phyloP scores from a whole-genome alignment of 805 yeast species.

The Starmerella potacharoeniae region DNA sequence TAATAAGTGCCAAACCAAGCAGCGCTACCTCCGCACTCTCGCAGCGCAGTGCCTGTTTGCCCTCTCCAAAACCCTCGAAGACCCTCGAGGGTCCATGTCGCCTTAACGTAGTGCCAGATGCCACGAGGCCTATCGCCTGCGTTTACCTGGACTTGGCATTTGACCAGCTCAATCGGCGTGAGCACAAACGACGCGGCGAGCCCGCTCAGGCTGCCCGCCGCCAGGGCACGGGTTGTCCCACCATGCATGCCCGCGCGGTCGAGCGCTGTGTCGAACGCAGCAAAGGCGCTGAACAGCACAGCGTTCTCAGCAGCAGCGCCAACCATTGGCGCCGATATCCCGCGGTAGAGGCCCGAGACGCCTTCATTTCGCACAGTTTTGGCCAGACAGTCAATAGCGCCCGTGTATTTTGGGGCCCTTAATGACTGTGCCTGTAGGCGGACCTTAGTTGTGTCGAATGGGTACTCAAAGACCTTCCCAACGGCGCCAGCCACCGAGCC shows the following conservation, averaged over 20 bases:
- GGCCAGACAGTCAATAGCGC: slow-evolving; percentile 55
- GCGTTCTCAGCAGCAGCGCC: slow-evolving; percentile 92
- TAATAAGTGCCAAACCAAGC: slow-evolving; percentile 93
- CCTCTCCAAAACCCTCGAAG: slow-evolving; percentile 77
- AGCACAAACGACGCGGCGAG: slow-evolving; percentile 67
- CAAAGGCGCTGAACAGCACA: slow-evolving; percentile 46
- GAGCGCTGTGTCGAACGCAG: slow-evolving; percentile 16
- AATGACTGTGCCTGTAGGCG: slow-evolving; percentile 60
- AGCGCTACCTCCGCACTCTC: slow-evolving; percentile 85
- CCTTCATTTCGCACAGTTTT: slow-evolving; percentile 63
- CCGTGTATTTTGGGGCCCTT: slow-evolving; percentile 36
- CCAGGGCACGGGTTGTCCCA: slow-evolving; percentile 36
- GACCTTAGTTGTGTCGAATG: slow-evolving; percentile 87
- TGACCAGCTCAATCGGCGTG: slow-evolving; percentile 86
- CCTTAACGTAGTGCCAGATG: slow-evolving; percentile 1
- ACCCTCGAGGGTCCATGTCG: slow-evolving; percentile 35
- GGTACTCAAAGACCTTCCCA: slow-evolving; percentile 80
- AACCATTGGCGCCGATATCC: slow-evolving; percentile 67
- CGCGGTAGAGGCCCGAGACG: slow-evolving; percentile 60
- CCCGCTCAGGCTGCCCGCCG: slow-evolving; percentile 76
- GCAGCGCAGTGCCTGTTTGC: slow-evolving; percentile 61
- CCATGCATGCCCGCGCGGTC: slow-evolving; percentile 6
- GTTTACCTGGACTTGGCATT: slow-evolving; percentile 73
- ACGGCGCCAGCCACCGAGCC: slow-evolving; percentile 57
- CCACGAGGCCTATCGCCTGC: slow-evolving; percentile 19